phyloP scores from a whole-genome alignment of 176 grass and related monocot genomes.

The Hsuehochloa calcarea region DNA sequence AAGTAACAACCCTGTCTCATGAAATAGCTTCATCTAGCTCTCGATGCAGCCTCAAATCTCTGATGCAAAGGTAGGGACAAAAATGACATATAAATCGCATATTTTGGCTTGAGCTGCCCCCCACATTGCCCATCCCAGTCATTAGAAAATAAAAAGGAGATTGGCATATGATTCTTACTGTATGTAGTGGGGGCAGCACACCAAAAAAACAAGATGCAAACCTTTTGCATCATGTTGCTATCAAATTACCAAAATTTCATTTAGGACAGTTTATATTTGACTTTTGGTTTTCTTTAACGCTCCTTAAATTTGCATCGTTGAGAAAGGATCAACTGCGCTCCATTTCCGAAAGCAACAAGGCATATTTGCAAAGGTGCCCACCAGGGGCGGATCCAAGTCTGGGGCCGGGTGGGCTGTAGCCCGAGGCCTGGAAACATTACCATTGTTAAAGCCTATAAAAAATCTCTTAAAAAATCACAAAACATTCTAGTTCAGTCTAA shows the following conservation, averaged over 20 bases:
- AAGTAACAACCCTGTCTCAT: slow-evolving; percentile 20
- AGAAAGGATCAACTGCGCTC: slow-evolving; percentile 13
- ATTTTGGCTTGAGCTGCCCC: slow-evolving; percentile 46
- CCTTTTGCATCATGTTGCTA: slow-evolving; percentile 37
- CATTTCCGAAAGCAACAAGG: slow-evolving; percentile 26
- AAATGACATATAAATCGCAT: slow-evolving; percentile 35
- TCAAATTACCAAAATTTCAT: background rate
- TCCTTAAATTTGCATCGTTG: slow-evolving; percentile 42
- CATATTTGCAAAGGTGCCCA: slow-evolving; percentile 49
- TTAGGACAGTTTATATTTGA: slow-evolving; percentile 34
- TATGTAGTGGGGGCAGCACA: slow-evolving; percentile 37
- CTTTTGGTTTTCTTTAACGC: slow-evolving; percentile 18
- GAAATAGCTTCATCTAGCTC: slow-evolving; percentile 37
- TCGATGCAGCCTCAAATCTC: slow-evolving; percentile 18
- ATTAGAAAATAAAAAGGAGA: slow-evolving; percentile 56
- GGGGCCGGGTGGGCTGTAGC: no score
- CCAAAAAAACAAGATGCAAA: slow-evolving; percentile 18
- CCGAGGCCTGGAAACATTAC: no score
- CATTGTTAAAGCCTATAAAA: no score
- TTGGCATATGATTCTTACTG: slow-evolving; percentile 55
- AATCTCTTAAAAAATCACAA: no score
- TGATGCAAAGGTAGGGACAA: slow-evolving; percentile 39
- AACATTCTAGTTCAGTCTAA: no score
- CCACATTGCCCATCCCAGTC: slow-evolving; percentile 27
- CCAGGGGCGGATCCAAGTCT: background rate